These are phyloP conservation scores for Jasminum sambac DNA, from an alignment of 257 asterid species.

Conservation along the genomic window DNA sequence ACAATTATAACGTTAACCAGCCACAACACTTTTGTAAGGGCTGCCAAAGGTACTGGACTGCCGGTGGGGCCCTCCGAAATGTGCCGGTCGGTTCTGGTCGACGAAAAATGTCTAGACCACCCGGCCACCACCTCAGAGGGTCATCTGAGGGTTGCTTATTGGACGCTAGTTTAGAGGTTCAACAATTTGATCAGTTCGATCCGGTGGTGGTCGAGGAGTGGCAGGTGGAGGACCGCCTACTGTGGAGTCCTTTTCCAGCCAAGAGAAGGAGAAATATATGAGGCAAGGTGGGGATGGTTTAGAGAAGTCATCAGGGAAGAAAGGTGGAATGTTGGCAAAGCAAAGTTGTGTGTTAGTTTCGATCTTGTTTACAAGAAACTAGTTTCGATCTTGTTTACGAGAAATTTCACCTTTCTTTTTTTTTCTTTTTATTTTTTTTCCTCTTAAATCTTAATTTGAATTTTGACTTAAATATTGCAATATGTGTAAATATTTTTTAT, in stretches of 20 bases:
- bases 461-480: too few relatives aligned
- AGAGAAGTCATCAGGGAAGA: too few relatives aligned
- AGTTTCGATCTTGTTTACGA: too few relatives aligned
- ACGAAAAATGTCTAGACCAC: constrained; percentile 63
- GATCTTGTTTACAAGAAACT: too few relatives aligned
- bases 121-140: constrained; percentile 27
- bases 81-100: constrained; percentile 94
- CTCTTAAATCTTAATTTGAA: too few relatives aligned
- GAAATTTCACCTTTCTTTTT: too few relatives aligned
- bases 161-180: constrained; percentile 38
- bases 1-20: constrained; percentile 90
- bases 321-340: too few relatives aligned
- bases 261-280: constrained; percentile 58
- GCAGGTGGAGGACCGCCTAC: constrained; percentile 46
- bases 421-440: too few relatives aligned
- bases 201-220: constrained; percentile 43
- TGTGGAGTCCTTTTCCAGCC: constrained; percentile 46
- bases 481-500: too few relatives aligned
- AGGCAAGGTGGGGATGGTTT: not conserved
- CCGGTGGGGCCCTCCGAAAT: constrained; percentile 89
- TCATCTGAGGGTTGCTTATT: constrained; percentile 50
- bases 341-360: too few relatives aligned
- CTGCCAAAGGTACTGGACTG: constrained; percentile 94
- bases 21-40: constrained; percentile 88
- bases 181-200: constrained; percentile 37